Evolutionary conservation across 2,329 filamentous ascomycete genomes (phyloP), one percentile per base, ranked within the genome.

Genomic region (Onygenales sp.): DNA sequence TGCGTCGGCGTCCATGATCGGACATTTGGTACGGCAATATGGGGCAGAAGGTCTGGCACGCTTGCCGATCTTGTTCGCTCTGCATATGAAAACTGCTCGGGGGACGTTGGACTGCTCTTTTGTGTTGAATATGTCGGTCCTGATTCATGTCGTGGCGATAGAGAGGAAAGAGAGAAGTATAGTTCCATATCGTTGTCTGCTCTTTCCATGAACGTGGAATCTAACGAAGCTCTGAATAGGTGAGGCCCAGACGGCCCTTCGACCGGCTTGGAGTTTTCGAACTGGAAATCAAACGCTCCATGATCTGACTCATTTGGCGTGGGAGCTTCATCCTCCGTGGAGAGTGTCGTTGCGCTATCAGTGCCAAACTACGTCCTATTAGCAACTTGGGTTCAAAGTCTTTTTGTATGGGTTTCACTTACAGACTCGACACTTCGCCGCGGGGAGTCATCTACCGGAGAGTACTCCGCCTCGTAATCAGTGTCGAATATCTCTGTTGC

Each of bases 231-330:
- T 78, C 87, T 83, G 72, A 96, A 95, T 14, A 96, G 78, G 72
- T 96, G 91, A n/a, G 91, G 91, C 2, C 91, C 91, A 61, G 81
- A 81, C 2, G 91, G 91, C 0, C 91, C 91, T 67, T 91, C 79
- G 10, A 92, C 84, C 27, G 84, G 78, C 68, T 86, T 64, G 32
- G 56, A 59, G 8, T 77, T 66, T 49, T 79, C 77, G 55, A 79
- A 73, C 42, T 82, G 77, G 58, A 84, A 78, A 45, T 81, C 76
- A 63, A 83, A 87, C 35, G 77, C 75, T 58, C 78, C 77, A 56
- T 79, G 78, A 61, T 80, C 76, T 60, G 77, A 77, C 51, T 85
- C 85, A 57, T 82, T 79, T 36, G 91, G 91, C 31, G 91, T 96
- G 32, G 83, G 82, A 3, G 84, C 80, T 68, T 94, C 89, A 64